Evolutionary conservation across 257 asterid species (phyloP).

Genomic region (Plantago elongata): DNA sequence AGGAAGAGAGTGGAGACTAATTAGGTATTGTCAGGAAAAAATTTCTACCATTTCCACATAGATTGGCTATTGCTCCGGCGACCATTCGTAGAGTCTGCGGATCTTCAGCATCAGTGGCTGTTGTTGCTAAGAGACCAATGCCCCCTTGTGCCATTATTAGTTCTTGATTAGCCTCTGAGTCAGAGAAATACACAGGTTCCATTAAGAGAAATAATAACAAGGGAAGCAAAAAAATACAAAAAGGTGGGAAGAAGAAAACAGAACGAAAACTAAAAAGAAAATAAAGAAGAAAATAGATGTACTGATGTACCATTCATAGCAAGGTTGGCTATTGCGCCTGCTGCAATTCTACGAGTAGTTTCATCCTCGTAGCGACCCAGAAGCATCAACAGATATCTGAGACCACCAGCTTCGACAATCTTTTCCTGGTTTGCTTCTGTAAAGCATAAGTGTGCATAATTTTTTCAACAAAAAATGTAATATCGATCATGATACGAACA

Average conservation of each 20-base stretch:
- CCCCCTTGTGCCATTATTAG: conserved; percentile 99
- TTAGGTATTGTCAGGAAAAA: conserved; percentile 14
- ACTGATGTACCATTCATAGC: conserved; percentile 84
- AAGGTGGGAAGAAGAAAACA: conserved; percentile 10
- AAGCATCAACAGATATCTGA: conserved; percentile 85
- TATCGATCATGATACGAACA: background rate
- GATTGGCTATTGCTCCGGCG: conserved; percentile 98
- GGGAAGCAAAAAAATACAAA: conserved; percentile 10
- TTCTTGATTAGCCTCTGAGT: conserved; percentile 88
- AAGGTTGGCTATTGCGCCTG: conserved; percentile 99
- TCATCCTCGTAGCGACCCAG: conserved; percentile 92
- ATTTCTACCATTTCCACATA: conserved; percentile 86
- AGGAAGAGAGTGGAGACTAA: conserved; percentile 1
- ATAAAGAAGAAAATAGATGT: conserved; percentile 4
- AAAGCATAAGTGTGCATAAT: conserved; percentile 22
- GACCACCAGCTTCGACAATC: conserved; percentile 99
- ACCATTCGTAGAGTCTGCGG: conserved; percentile 99
- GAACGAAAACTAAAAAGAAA: too few species aligned
- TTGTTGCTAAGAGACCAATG: conserved; percentile 67
- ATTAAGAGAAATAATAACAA: background rate
- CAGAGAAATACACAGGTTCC: background rate
- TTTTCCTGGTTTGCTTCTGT: conserved; percentile 91
- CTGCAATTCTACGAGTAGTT: conserved; percentile 96
- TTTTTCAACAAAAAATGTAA: conserved; percentile 8
- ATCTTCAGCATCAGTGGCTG: conserved; percentile 95